These are phyloP conservation scores for Micractinium sp. DNA, from an alignment of 139 green algal species.

Conservation along the genomic window DNA sequence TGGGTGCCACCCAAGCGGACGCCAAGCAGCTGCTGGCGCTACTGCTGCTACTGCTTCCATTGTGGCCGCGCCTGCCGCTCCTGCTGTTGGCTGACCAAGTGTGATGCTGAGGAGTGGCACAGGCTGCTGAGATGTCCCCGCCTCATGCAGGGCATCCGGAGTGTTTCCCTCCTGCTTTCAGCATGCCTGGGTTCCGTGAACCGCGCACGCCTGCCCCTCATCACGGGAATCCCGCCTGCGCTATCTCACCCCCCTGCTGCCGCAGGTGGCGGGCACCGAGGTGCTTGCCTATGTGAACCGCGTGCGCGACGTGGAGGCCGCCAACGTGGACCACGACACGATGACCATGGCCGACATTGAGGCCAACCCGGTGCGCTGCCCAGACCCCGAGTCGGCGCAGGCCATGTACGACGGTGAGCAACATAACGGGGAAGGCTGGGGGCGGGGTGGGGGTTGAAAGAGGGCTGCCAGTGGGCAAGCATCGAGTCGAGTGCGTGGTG, in stretches of 20 bases:
- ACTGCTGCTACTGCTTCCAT: not conserved
- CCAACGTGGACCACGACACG: constrained; percentile 70
- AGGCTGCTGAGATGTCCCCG: too few species aligned
- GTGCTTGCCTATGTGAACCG: constrained; percentile 92
- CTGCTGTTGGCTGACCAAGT: too few species aligned
- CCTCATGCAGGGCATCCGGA: too few species aligned
- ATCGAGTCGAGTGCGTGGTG: too few species aligned
- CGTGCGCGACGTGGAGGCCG: constrained; percentile 81
- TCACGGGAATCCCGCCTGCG: too few species aligned
- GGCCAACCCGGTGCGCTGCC: constrained; percentile 96
- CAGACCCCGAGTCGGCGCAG: constrained; percentile 83
- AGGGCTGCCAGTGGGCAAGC: not conserved
- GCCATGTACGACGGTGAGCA: constrained; percentile 90
- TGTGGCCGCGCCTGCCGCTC: too few species aligned
- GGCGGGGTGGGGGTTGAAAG: not conserved
- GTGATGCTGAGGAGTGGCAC: too few species aligned
- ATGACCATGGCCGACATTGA: constrained; percentile 94
- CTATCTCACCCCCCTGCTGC: not conserved
- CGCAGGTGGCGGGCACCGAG: constrained; percentile 52
- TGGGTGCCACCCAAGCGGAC: too few species aligned
- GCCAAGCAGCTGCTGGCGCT: not conserved
- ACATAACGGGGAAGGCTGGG: not conserved
- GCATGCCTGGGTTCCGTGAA: not conserved
- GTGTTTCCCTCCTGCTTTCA: not conserved
- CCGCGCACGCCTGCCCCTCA: too few species aligned